These are phyloP conservation scores for Tetracladium maxilliforme DNA, from an alignment of 2,329 filamentous ascomycete genomes.

Conservation along the genomic window DNA sequence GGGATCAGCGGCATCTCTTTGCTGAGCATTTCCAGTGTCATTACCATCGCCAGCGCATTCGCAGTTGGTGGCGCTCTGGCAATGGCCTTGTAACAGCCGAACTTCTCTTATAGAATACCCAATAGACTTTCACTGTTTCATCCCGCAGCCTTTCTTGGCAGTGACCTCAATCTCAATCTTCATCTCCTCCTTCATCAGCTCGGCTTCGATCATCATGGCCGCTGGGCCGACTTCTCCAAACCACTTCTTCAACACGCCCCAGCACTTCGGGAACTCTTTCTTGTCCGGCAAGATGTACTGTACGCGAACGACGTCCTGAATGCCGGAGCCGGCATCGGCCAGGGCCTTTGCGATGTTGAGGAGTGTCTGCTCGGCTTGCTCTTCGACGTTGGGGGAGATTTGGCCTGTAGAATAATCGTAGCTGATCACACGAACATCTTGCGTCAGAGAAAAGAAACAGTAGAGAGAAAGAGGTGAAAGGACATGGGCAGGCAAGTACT, in stretches of 20 bases:
- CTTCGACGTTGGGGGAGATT: constrained; percentile 27
- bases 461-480: constrained; percentile 1
- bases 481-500: constrained; percentile 1
- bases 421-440: constrained; percentile 12
- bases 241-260: constrained; percentile 33
- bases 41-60: constrained; percentile 46
- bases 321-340: constrained; percentile 21
- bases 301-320: constrained; percentile 34
- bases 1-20: constrained; percentile 54
- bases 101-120: too few relatives aligned
- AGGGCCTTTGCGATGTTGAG: constrained; percentile 30
- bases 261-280: constrained; percentile 29
- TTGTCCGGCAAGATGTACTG: constrained; percentile 34
- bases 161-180: constrained; percentile 15
- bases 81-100: too few relatives aligned
- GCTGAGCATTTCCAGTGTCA: constrained; percentile 43
- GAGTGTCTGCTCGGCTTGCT: constrained; percentile 34
- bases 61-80: too few relatives aligned
- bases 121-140: too few relatives aligned
- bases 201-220: constrained; percentile 36
- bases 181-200: constrained; percentile 32
- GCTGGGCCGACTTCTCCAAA: constrained; percentile 30
- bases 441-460: neutral
- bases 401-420: constrained; percentile 32
- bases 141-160: constrained; percentile 5